Evolutionary conservation across 1,139 yeast genomes (phyloP), one percentile per base, ranked within the genome.

Genomic region (Saccharomyces hybrid): DNA sequence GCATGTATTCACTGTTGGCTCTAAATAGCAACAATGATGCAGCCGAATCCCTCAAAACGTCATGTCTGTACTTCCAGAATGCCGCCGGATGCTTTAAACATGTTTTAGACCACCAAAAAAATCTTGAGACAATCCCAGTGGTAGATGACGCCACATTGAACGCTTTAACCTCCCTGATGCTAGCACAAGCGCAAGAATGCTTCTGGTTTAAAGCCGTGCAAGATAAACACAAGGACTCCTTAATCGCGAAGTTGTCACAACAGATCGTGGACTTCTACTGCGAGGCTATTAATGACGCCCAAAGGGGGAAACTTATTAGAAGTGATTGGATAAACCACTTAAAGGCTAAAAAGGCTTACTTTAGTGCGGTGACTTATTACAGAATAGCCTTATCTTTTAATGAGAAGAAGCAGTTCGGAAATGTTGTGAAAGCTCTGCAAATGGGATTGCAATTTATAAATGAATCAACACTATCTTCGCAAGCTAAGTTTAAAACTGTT

Each of bases 151-250:
- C 72, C n/a, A 74, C 81, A 0, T 61, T 81, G 13, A 69, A 70
- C 6, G 70, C 80, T 2, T 64, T 83, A 47, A 63, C 74, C 42
- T 57, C 56, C n/a, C 61, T 89, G 25, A 80, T 82, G 80, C 66
- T 87, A 46, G 95, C 95, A 0, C 96, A 89, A 63, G 95, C 96
- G 0, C 96, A 90, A 67, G 97, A 91, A 65, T 76, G 82, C 9
- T 82, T 85, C 54, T 90, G 96, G 96, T 82, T 79, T 51, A 84
- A 84, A 63, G 91, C 96, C 0, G 70, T 80, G 0, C 68, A 72
- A 41, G 78, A 77, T n/a, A 72, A 75, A 3, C 69, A 82, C 64
- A 85, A 84, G 63, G 82, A 86, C 64, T 73, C 84, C 0, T 74
- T 83, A 3, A 71, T 89, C 4, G 77, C 95, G 0, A 80, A 82